Evolutionary conservation across 2,329 filamentous ascomycete species (phyloP), one percentile per base, ranked within the genome.

Genomic region (Fusarium sp.): DNA sequence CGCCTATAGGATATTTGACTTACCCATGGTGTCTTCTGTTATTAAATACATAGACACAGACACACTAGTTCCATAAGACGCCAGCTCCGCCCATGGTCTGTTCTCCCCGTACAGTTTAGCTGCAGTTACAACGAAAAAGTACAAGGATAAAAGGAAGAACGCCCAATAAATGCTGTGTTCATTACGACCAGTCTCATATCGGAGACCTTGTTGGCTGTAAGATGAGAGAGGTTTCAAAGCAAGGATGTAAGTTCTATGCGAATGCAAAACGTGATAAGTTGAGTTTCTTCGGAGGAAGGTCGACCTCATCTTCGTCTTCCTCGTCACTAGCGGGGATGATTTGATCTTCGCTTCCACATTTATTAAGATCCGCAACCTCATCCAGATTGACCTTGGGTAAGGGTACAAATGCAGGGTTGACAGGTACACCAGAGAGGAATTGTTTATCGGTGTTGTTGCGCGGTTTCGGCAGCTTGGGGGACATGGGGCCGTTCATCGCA

Each of bases 281-380:
- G 29, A 88, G 76, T 44, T 81, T 83, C 53, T 71, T 81, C 11
- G 79, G 71, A 3, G 74, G 73, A 12, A 69, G 69, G 6, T 79
- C 79, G 4, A 77, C 71, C 38, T 85, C 83, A 14, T 79, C 70
- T 11, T 85, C 84, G 22, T 82, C 81, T 60, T 87, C 86, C 22
- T 74, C 84, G 65, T 87, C 86, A 67, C 86, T 88, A 76, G 86
- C 86, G 31, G 85, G 85, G 18, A 87, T 79, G 68, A 90, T 84
- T 60, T 88, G 83, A 62, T 90, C 88, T 75, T 90, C 88, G 73
- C 88, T 90, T 18, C 88, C 88, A 54, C 77, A 77, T 57, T 74
- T 76, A 72, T 88, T 87, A 45, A 89, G 76, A 4, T 86, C 85
- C 72, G 86, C 86, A 7, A 89, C 82, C 72, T 90, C 88, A 12